Conservation (phyloP, 2,329 filamentous ascomycete species). For the Orbilia blumenaviensis region DNA sequence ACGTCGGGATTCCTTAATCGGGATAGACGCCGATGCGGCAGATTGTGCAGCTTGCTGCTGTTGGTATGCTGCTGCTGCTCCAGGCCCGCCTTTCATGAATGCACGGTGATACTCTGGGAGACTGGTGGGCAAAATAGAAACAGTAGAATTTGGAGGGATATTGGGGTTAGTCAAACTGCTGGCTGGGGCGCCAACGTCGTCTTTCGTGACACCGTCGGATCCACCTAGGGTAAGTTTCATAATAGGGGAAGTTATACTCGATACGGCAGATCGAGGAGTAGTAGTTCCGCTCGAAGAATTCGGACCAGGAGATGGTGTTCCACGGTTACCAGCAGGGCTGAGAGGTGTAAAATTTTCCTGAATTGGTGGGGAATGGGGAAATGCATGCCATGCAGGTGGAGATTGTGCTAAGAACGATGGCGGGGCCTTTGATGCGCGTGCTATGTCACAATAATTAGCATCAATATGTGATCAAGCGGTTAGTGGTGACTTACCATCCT, state of each 20-base stretch:
- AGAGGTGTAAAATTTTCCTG: slow-evolving; percentile 43
- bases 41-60: slow-evolving; percentile 63
- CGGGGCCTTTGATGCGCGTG: slow-evolving; percentile 67
- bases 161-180: slow-evolving; percentile 66
- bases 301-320: slow-evolving; percentile 42
- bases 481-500: slow-evolving; percentile 76
- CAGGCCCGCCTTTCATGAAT: slow-evolving; percentile 76
- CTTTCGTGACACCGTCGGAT: slow-evolving; percentile 46
- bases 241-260: slow-evolving; percentile 42
- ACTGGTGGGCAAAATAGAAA: slow-evolving; percentile 90
- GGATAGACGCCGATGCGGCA: slow-evolving; percentile 59
- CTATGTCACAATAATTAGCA: slow-evolving; percentile 59
- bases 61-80: slow-evolving; percentile 58
- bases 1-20: slow-evolving; percentile 46
- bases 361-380: slow-evolving; percentile 55
- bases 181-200: slow-evolving; percentile 49
- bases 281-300: slow-evolving; percentile 9
- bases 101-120: slow-evolving; percentile 89
- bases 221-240: slow-evolving; percentile 33
- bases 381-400: slow-evolving; percentile 65
- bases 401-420: slow-evolving; percentile 68
- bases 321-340: slow-evolving; percentile 14
- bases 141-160: slow-evolving; percentile 72
- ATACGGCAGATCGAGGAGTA: slow-evolving; percentile 39
- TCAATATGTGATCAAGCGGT: background rate